Evolutionary conservation across 2,329 filamentous ascomycete genomes (phyloP), one percentile per base, ranked within the genome.

Genomic region (Penicillium rolfsii): DNA sequence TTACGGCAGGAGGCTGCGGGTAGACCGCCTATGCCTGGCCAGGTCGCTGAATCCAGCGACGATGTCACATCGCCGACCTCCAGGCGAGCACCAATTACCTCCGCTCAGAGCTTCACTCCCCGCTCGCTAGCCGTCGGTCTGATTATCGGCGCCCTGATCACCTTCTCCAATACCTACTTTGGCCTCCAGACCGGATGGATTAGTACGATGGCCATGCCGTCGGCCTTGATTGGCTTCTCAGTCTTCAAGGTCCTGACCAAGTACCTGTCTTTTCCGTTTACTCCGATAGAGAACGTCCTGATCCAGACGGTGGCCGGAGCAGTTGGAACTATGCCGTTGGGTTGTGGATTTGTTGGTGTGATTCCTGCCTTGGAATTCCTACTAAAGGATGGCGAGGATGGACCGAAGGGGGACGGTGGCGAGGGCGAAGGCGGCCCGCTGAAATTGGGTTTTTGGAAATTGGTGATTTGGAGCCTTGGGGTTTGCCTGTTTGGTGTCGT

Each of bases 141-240:
- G 5, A 80, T 86, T 3, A 95, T 99, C 64, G 95, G 95, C 43
- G 86, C 95, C 4, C 82, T 98, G 58, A 97, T 98, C 71, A 95
- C 91, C 73, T 97, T 97, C 75, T 96, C 91, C 55, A 99, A 99
- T 74, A 97, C 96, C 82, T 99, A 98, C 77, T 99, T 99, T 75
- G 95, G 95, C n/a, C 82, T 99, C 35, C 95, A 98, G 79, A 96
- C 91, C 30, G 88, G 88, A 66, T 91, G 88, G 88, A 85, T 91
- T 40, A 87, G 89, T 71, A 91, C 91, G 67, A 98, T 99, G 95
- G 91, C 92, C 16, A 97, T 99, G 93, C 95, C 95, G 0, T 91
- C 93, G 1, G 95, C 93, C 24, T 81, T 99, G 61, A 91, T 99
- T 73, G 94, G 95, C 1, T 98, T 97, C 74, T 94, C 93, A 11